These are phyloP conservation scores for Pelargonium citronellum DNA, from an alignment of 441 rosid species.

Conservation along the genomic window DNA sequence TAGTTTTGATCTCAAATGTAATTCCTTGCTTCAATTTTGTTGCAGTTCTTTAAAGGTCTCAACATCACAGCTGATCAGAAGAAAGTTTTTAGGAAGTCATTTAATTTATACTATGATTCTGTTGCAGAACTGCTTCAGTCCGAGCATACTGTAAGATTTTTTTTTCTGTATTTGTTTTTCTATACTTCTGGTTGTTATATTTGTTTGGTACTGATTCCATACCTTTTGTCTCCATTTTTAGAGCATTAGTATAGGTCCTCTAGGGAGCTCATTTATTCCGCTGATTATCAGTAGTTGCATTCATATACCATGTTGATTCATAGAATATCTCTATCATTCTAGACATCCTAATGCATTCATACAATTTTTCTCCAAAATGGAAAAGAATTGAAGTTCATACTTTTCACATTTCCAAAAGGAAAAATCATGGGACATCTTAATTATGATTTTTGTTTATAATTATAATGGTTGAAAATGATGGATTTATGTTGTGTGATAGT, in stretches of 20 bases:
- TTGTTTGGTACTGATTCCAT: conserved; percentile 5
- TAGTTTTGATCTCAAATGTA: conserved; percentile 12
- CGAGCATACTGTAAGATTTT: conserved; percentile 44
- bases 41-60: conserved; percentile 79
- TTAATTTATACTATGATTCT: conserved; percentile 71
- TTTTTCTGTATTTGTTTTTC: not conserved
- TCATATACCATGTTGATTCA: conserved; percentile 1
- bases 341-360: not conserved
- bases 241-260: not conserved
- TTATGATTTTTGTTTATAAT: conserved; percentile 8
- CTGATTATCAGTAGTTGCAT: not conserved
- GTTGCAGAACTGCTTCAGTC: conserved; percentile 54
- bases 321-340: not conserved
- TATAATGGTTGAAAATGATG: conserved; percentile 8
- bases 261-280: not conserved
- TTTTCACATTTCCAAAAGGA: conserved; percentile 2
- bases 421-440: not conserved
- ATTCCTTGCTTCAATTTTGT: conserved; percentile 31
- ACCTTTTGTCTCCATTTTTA: not conserved
- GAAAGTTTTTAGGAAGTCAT: conserved; percentile 72
- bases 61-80: conserved; percentile 76
- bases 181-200: not conserved
- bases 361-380: not conserved
- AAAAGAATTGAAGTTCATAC: not conserved
- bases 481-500: conserved; percentile 32